Evolutionary conservation across 2,329 filamentous ascomycete species (phyloP).

Genomic region (Aspergillus versicolor): DNA sequence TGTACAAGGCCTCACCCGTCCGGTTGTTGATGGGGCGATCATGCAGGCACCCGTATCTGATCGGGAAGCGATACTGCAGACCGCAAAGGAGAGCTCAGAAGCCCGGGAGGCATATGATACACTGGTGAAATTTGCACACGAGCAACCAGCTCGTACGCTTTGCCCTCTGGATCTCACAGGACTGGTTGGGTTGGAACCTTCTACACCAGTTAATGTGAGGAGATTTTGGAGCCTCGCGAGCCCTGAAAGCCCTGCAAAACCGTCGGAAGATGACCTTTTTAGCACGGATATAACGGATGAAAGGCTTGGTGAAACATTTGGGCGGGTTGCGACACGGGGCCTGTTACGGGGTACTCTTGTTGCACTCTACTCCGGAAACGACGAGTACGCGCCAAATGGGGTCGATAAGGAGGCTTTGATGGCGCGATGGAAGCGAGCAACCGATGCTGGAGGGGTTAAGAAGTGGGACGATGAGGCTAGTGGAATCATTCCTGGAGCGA

Average conservation of each 20-base stretch:
- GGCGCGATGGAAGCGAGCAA: conserved; percentile 43
- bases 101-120: conserved; percentile 30
- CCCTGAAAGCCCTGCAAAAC: conserved; percentile 51
- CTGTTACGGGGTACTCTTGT: conserved; percentile 41
- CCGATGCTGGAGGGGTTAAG: conserved; percentile 34
- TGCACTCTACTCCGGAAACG: conserved; percentile 47
- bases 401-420: conserved; percentile 47
- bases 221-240: conserved; percentile 59
- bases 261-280: conserved; percentile 83
- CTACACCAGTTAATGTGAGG: conserved; percentile 54
- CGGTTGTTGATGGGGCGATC: conserved; percentile 69
- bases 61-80: conserved; percentile 59
- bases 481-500: conserved; percentile 49
- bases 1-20: conserved; percentile 41
- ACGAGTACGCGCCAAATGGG: conserved; percentile 45
- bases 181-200: conserved; percentile 29
- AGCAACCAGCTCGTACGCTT: conserved; percentile 24
- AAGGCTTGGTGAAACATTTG: conserved; percentile 64
- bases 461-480: conserved; percentile 51
- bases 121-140: conserved; percentile 34
- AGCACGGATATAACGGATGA: conserved; percentile 70
- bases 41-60: conserved; percentile 80
- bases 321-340: conserved; percentile 42
- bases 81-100: conserved; percentile 22
- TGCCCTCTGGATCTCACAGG: conserved; percentile 36